These are phyloP conservation scores for Fusarium keratoplasticum DNA, from an alignment of 2,329 filamentous ascomycete species.

Conservation along the genomic window DNA sequence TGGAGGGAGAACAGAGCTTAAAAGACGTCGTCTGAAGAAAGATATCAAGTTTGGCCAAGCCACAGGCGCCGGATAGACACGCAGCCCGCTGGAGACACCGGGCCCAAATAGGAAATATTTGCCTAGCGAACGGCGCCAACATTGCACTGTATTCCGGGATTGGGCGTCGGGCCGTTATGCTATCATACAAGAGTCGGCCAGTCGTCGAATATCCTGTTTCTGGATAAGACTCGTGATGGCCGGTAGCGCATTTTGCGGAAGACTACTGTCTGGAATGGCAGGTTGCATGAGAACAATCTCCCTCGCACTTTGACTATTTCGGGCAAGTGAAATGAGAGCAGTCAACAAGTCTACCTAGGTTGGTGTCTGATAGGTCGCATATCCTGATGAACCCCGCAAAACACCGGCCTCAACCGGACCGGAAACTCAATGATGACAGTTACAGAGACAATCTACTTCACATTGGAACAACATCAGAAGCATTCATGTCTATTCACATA, in stretches of 20 bases:
- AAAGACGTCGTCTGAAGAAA: background rate
- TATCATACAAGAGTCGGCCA: background rate
- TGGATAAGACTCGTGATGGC: background rate
- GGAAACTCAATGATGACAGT: background rate
- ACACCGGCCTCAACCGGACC: background rate
- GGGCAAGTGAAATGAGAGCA: background rate
- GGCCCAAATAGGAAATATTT: background rate
- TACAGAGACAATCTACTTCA: background rate
- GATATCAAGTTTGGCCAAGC: background rate
- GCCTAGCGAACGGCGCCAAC: background rate
- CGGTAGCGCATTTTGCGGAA: background rate
- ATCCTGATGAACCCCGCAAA: background rate
- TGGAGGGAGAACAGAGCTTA: background rate
- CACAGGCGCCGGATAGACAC: background rate
- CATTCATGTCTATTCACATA: background rate
- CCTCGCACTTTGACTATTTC: too few species aligned
- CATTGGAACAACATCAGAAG: background rate
- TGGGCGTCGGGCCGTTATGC: background rate
- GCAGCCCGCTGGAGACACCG: background rate
- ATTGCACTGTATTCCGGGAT: background rate
- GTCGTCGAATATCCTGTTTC: background rate
- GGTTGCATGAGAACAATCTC: background rate
- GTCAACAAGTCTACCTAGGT: background rate
- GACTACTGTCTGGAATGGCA: background rate
- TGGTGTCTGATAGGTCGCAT: background rate